Percentiles rank a stretch among this genome's conserved stretches.
These are phyloP conservation scores for Diaporthe batatas DNA, from an alignment of 2,329 filamentous ascomycete genomes.

Conservation along the genomic window DNA sequence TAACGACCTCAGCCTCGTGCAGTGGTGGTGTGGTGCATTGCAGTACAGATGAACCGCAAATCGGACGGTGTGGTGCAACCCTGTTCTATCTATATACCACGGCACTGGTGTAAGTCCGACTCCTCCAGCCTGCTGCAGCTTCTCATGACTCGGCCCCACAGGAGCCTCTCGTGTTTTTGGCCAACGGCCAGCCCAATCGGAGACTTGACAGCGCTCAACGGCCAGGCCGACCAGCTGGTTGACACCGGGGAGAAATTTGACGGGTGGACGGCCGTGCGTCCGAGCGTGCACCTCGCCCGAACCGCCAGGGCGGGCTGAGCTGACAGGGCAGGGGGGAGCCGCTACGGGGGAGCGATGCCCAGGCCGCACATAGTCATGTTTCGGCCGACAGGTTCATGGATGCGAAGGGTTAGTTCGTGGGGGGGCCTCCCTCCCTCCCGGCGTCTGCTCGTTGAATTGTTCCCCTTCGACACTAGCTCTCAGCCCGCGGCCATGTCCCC, in stretches of 20 bases:
- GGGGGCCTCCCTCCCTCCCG: neutral
- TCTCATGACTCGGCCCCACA: constrained; percentile 10
- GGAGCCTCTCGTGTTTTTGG: neutral
- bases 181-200: neutral
- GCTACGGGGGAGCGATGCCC: neutral
- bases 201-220: neutral
- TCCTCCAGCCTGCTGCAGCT: constrained; percentile 7
- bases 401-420: neutral
- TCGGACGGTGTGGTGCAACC: constrained; percentile 16
- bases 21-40: constrained; percentile 26
- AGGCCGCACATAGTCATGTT: neutral
- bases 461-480: neutral
- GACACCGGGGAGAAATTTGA: constrained; percentile 18
- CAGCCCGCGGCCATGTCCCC: constrained; percentile 23
- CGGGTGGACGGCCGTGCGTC: neutral
- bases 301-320: neutral
- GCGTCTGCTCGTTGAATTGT: neutral
- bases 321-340: neutral
- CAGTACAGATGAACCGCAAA: constrained; percentile 25
- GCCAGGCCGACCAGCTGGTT: constrained; percentile 9
- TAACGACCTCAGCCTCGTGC: constrained; percentile 18
- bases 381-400: constrained; percentile 2
- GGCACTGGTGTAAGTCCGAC: neutral
- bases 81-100: constrained; percentile 25
- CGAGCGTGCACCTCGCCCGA: neutral